Percentiles rank a stretch among this genome's conserved stretches.
phyloP scores from a whole-genome alignment of 306 rosid genomes.

The Casuarina glauca region DNA sequence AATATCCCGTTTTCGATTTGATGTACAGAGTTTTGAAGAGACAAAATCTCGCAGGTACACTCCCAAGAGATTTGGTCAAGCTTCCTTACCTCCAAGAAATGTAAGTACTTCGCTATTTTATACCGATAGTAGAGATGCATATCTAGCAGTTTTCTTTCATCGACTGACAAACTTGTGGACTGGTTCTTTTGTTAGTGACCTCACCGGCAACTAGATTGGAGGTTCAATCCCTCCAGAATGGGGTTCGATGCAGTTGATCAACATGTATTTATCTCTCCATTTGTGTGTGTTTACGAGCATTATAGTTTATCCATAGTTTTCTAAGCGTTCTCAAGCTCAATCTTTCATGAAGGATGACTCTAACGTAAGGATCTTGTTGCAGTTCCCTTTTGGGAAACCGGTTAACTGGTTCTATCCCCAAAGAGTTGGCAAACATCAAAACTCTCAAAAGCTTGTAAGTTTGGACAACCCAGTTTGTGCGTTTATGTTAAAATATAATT shows the following conservation, averaged over 20 bases:
- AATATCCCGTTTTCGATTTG: too few species aligned
- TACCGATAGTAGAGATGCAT: neutral
- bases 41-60: conserved; percentile 14
- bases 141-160: neutral
- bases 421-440: conserved; percentile 55
- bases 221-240: conserved; percentile 62
- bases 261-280: conserved; percentile 30
- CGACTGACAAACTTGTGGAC: neutral
- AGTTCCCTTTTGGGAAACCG: conserved; percentile 67
- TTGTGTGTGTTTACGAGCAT: neutral
- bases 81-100: conserved; percentile 39
- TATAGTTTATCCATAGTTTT: neutral
- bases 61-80: conserved; percentile 14
- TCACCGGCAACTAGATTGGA: conserved; percentile 55
- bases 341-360: neutral
- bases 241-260: conserved; percentile 48
- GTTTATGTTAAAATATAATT: neutral
- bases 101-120: conserved; percentile 30
- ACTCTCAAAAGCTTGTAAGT: conserved; percentile 69
- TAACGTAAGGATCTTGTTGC: conserved; percentile 3
- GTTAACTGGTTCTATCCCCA: conserved; percentile 64
- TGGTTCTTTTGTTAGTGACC: conserved; percentile 35
- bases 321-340: too few species aligned
- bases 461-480: neutral
- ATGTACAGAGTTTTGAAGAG: conserved; percentile 7